Evolutionary conservation across 805 yeast genomes (phyloP).

Genomic region (Candida maesae): DNA sequence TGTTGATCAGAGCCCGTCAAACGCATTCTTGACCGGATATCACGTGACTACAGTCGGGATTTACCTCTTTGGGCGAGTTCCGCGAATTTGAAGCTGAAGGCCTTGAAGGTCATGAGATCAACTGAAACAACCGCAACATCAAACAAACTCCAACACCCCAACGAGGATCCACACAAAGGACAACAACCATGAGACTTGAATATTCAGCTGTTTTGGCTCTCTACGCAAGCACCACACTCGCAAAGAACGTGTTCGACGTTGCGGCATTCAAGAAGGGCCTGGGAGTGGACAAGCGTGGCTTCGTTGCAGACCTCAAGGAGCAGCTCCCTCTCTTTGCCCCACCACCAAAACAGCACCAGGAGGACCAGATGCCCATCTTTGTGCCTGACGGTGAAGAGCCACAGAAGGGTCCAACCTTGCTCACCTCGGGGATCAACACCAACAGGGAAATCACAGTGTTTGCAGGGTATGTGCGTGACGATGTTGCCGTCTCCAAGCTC

Average conservation of each 20-base stretch:
- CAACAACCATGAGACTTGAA: background rate
- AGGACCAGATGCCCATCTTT: constrained; percentile 2
- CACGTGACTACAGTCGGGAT: too few relatives aligned
- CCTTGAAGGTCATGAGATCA: too few relatives aligned
- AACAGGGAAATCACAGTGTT: constrained; percentile 51
- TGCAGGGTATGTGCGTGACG: constrained; percentile 67
- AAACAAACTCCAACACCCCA: too few relatives aligned
- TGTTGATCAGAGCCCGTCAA: background rate
- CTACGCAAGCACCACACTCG: background rate
- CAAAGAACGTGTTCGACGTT: constrained; percentile 10
- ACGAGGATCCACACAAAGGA: too few relatives aligned
- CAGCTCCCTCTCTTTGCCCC: constrained; percentile 23
- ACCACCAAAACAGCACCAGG: constrained; percentile 8
- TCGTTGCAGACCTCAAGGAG: background rate
- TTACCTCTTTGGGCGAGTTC: too few relatives aligned
- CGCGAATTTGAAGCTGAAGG: too few relatives aligned
- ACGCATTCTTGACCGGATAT: background rate
- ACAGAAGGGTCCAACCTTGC: constrained; percentile 25
- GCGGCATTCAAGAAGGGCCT: constrained; percentile 4
- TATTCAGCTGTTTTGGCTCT: background rate
- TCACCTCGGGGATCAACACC: constrained; percentile 31
- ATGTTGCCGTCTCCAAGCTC: constrained; percentile 42
- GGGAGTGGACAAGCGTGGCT: constrained; percentile 1
- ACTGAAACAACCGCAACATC: too few relatives aligned
- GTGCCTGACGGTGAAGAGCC: constrained; percentile 29